These are phyloP conservation scores for Tephrocybe sp. DNA, from an alignment of 768 basidiomycete species.

Conservation along the genomic window DNA sequence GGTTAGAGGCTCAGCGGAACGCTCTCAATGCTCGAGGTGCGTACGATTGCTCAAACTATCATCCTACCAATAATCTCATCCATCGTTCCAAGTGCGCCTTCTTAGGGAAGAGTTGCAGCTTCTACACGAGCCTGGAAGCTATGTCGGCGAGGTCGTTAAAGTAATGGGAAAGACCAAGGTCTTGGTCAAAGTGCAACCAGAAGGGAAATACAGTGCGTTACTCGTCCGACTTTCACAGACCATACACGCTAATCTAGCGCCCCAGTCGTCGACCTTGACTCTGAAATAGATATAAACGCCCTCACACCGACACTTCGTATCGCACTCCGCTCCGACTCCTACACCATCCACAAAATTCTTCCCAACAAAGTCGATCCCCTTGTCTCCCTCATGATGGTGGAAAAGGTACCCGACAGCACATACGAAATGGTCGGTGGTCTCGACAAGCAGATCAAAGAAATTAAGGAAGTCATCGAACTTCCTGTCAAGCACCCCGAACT, in stretches of 20 bases:
- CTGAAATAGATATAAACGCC: constrained; percentile 76
- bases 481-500: constrained; percentile 98
- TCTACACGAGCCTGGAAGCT: constrained; percentile 82
- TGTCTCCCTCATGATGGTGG: constrained; percentile 99
- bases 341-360: constrained; percentile 94
- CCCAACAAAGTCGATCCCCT: constrained; percentile 98
- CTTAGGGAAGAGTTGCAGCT: constrained; percentile 82
- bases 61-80: neutral
- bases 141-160: constrained; percentile 97
- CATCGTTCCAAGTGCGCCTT: constrained; percentile 62
- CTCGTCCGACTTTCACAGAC: too few relatives aligned
- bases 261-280: constrained; percentile 90
- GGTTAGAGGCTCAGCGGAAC: constrained; percentile 96
- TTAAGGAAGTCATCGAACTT: constrained; percentile 94
- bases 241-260: neutral
- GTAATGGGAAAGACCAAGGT: constrained; percentile 99
- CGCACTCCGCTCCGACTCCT: constrained; percentile 93
- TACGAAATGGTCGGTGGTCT: constrained; percentile 99
- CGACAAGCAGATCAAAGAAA: constrained; percentile 95
- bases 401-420: constrained; percentile 98
- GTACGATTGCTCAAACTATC: constrained; percentile 4
- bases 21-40: constrained; percentile 92
- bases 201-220: constrained; percentile 97
- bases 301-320: constrained; percentile 89
- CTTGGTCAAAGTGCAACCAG: constrained; percentile 95